Evolutionary conservation across 176 grass and related monocot species (phyloP), one percentile per base, ranked within the genome.

Genomic region (Rhynchospora pubera): DNA sequence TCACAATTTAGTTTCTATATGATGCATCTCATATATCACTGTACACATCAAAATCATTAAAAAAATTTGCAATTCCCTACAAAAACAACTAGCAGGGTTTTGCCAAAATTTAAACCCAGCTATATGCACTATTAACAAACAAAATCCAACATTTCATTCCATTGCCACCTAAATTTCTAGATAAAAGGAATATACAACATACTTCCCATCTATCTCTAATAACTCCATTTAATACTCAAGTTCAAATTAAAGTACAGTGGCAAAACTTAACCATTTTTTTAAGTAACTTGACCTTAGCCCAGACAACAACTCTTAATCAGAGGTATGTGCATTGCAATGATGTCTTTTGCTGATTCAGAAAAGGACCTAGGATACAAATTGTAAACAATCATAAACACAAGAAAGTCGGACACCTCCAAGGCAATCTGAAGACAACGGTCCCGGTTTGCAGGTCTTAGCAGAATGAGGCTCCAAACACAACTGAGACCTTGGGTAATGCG

Each of bases 401-500:
- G 9, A 78, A 81, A 77, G 67, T 73, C 51, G 68, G 50, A 68
- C 65, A 97, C 94, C 90, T 97, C 90, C 83, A 97, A 91, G 89
- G 94, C 94, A 89, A 97, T 92, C 77, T 89, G 88, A 76, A 97
- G 92, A 81, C 92, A 97, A 74, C 85, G 88, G 50, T 89, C 83
- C 61, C 92, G 90, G 72, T 87, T 91, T 64, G 90, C 88, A 83
- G 94, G 92, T 88, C 92, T 94, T 83, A 92, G 71, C 88, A 94
- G 85, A 77, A 97, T 97, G 74, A 97, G 87, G 83, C 89, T 94
- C 94, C 94, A 97, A 45, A 97, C 88, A 83, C 88, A 85, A 88
- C 94, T 97, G 71, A 97, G 90, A 86, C 94, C 94, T 91, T 97
- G 94, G 53, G 88, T 94, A 89, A 97, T 88, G 69, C 94, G 91